phyloP scores from a whole-genome alignment of 2,329 filamentous ascomycete genomes.

The Drechslerella coelobrocha region DNA sequence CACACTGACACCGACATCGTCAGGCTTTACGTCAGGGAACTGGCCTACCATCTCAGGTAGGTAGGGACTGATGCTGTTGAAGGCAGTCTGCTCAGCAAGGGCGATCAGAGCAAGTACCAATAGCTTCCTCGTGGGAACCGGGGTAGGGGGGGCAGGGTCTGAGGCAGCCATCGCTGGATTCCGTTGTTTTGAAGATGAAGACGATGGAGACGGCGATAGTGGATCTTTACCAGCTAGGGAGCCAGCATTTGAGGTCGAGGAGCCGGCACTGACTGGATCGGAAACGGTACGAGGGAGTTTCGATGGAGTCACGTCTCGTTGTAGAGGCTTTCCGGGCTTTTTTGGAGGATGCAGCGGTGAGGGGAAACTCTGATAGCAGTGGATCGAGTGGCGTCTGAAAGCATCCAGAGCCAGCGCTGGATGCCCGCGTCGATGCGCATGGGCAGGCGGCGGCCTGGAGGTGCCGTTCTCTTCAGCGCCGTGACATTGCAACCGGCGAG shows the following conservation, averaged over 20 bases:
- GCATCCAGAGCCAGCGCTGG: conserved; percentile 50
- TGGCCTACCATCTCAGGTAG: conserved; percentile 87
- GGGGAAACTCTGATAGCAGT: conserved; percentile 82
- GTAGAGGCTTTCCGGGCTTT: conserved; percentile 31
- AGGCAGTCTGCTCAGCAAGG: conserved; percentile 89
- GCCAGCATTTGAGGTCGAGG: conserved; percentile 37
- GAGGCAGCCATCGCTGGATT: conserved; percentile 5
- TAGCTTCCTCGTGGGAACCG: conserved; percentile 82
- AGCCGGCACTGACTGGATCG: conserved; percentile 55
- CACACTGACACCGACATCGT: conserved; percentile 82
- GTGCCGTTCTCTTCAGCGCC: too few species aligned
- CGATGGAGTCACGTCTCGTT: conserved; percentile 51
- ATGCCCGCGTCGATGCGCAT: conserved; percentile 20
- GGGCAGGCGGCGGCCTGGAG: too few species aligned
- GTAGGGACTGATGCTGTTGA: conserved; percentile 96
- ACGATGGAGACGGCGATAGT: conserved; percentile 56
- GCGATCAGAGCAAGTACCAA: conserved; percentile 85
- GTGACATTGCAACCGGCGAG: too few species aligned
- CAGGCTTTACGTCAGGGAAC: conserved; percentile 78
- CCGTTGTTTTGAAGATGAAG: conserved; percentile 55
- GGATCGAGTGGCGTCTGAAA: conserved; percentile 61
- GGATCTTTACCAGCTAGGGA: conserved; percentile 43
- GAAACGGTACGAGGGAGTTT: conserved; percentile 51
- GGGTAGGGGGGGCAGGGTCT: conserved; percentile 63
- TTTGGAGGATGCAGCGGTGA: conserved; percentile 72